Evolutionary conservation across 2,329 filamentous ascomycete species (phyloP), one percentile per base, ranked within the genome.

Genomic region (Aspergillus pseudotamarii): DNA sequence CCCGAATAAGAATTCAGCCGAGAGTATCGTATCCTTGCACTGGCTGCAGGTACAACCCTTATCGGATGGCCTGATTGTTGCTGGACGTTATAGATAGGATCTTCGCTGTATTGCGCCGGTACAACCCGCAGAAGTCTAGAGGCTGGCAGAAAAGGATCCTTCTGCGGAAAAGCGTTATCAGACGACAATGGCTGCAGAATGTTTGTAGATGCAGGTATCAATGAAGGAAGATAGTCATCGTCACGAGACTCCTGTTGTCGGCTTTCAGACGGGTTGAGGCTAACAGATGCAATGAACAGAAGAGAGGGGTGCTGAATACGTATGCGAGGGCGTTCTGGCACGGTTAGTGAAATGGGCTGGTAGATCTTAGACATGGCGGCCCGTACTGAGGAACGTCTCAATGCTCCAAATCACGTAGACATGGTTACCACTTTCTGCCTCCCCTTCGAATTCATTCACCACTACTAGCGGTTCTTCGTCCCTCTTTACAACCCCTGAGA

Each of bases 141-240:
- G 28, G 86, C 84, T n/a, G 86, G 85, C 12, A 89, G 79, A 63
- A 84, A 84, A 28, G 86, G 83, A 51, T 82, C 76, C 32, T 80
- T 78, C 28, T 79, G 77, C n/a, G 72, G 72, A 34, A 84, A 73
- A 2, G 78, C 76, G 50, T 83, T 82, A 64, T 85, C 83, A 51
- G 77, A 79, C 26, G 82, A 80, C 58, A 88, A 81, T 4, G 86
- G 78, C 66, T 87, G 83, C 11, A 89, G 78, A 19, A 89, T 79
- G 64, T 88, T 89, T 11, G 82, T 76, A 0, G 86, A 84, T n/a
- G 84, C 79, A 6, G 85, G 84, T n/a, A 85, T 77, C 53, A 82
- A 78, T 55, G 83, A 82, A 19, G 83, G 81, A 8, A 88, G 78
- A 67, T 86, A 86, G 55, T 84, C 81, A 65, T 85, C 81, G 38